Percentiles rank a stretch among this genome's conserved stretches.
Conservation (phyloP, 225 moss, liverwort and hornwort genomes). For the Pseudisothecium myosuroides region DNA sequence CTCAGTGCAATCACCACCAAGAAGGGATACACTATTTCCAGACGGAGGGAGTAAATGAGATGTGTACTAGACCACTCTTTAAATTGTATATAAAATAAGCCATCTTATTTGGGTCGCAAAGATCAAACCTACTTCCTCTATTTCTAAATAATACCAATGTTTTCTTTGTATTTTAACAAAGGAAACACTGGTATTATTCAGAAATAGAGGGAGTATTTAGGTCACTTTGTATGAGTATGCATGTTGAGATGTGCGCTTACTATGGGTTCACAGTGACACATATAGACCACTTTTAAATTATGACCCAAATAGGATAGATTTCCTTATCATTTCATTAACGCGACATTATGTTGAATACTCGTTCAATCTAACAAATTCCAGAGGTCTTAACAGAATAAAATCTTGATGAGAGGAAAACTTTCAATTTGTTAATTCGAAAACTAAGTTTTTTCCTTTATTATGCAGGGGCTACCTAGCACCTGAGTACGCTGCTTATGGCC, state of each 20-base stretch:
- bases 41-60: too few relatives aligned
- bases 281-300: not conserved
- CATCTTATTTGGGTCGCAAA: not conserved
- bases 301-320: not conserved
- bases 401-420: not conserved
- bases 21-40: too few relatives aligned
- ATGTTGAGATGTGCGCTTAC: not conserved
- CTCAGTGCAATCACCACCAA: too few relatives aligned
- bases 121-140: not conserved
- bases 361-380: not conserved
- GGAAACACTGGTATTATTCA: too few relatives aligned
- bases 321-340: not conserved
- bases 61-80: too few relatives aligned
- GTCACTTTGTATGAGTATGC: not conserved
- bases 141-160: too few relatives aligned
- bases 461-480: not conserved
- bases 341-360: not conserved
- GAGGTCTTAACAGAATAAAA: not conserved
- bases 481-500: not conserved
- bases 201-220: not conserved
- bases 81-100: too few relatives aligned
- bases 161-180: too few relatives aligned
- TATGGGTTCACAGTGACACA: not conserved
- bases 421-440: not conserved
- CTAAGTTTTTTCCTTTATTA: not conserved